A percentile compares a stretch with the other conserved stretches of the same genome.
Conservation (phyloP, 2,329 filamentous ascomycete genomes). For the Cladosporium halotolerans region DNA sequence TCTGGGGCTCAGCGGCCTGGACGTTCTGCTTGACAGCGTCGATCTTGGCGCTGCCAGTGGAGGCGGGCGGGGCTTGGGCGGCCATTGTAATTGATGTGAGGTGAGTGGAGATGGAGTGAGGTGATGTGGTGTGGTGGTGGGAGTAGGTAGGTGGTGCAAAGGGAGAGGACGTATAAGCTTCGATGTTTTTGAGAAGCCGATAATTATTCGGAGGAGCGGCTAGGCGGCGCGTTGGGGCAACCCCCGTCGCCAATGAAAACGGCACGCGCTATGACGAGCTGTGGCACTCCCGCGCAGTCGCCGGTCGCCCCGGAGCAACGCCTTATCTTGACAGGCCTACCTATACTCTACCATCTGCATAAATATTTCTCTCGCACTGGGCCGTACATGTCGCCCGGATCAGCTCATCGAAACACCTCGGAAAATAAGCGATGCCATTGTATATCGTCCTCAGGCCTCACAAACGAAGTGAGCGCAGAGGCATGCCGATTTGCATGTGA, state of each 20-base stretch:
- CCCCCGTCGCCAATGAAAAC: neutral
- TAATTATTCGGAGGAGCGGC: neutral
- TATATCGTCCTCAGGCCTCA: too few species aligned
- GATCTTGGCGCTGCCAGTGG: constrained; percentile 48
- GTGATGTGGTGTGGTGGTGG: neutral
- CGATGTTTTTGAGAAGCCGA: neutral
- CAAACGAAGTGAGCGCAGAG: too few species aligned
- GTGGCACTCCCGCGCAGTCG: too few species aligned
- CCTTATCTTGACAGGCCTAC: too few species aligned
- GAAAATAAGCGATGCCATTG: too few species aligned
- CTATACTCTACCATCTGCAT: too few species aligned
- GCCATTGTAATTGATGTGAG: constrained; percentile 25
- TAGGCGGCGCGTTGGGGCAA: neutral
- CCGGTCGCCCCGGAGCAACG: too few species aligned
- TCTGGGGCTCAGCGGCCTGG: constrained; percentile 42
- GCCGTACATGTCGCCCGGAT: too few species aligned
- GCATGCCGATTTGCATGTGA: too few species aligned
- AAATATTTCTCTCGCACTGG: too few species aligned
- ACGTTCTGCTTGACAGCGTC: constrained; percentile 46
- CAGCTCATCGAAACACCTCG: too few species aligned
- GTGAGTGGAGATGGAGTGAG: constrained; percentile 5
- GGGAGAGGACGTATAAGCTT: neutral
- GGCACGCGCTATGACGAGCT: neutral
- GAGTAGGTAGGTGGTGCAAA: neutral
- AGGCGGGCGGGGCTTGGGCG: constrained; percentile 38